Evolutionary conservation across 2,329 filamentous ascomycete species (phyloP).

Genomic region (Monosporascus sp.): DNA sequence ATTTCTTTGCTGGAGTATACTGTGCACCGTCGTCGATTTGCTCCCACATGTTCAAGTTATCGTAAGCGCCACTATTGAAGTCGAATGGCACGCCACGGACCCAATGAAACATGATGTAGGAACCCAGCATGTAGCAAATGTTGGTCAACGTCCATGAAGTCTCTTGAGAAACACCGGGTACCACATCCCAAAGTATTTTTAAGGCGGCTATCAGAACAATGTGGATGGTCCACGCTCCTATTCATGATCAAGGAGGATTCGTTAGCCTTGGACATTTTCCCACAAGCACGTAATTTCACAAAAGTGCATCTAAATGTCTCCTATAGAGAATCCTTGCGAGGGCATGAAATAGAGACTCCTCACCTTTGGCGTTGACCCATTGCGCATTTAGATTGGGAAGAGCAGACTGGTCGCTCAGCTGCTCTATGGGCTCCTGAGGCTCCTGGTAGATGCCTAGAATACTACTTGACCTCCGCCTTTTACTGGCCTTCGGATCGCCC

Average conservation of each 20-base stretch:
- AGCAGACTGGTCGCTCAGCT: constrained; percentile 92
- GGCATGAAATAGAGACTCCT: constrained; percentile 25
- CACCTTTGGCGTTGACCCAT: constrained; percentile 99
- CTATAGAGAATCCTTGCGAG: neutral
- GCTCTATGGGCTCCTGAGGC: constrained; percentile 92
- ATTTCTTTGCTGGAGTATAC: constrained; percentile 98
- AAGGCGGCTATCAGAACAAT: constrained; percentile 84
- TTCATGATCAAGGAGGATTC: neutral
- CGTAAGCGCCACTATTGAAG: constrained; percentile 97
- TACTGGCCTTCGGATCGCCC: constrained; percentile 61
- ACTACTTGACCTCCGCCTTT: constrained; percentile 94
- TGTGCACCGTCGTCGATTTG: constrained; percentile 99
- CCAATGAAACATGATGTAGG: constrained; percentile 99
- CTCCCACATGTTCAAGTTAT: constrained; percentile 99
- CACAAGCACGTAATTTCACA: neutral
- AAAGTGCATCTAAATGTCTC: constrained; percentile 8
- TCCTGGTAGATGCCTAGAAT: constrained; percentile 91
- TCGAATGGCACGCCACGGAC: constrained; percentile 97
- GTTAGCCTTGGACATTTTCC: neutral
- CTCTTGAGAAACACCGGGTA: constrained; percentile 94
- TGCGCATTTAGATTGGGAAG: constrained; percentile 95
- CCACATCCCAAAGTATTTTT: constrained; percentile 96
- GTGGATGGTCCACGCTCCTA: constrained; percentile 97
- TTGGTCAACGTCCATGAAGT: constrained; percentile 98
- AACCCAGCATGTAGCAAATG: constrained; percentile 98